Evolutionary conservation across 2,329 filamentous ascomycete species (phyloP), one percentile per base, ranked within the genome.

Genomic region (Monilinia fructigena): DNA sequence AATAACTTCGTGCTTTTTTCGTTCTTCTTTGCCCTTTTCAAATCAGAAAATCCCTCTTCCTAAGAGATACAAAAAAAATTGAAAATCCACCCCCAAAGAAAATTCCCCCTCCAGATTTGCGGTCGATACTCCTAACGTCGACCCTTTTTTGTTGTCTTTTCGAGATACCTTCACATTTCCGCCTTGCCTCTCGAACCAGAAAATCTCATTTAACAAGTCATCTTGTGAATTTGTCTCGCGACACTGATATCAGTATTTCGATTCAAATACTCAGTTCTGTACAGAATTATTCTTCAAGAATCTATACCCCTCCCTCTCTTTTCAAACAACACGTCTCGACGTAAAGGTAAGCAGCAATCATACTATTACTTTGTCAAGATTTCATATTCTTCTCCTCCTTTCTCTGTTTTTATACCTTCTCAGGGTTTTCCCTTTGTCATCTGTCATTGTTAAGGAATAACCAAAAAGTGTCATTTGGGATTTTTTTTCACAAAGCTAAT

Each of bases 11-110:
- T 76, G 66, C 73, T 74, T 74, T 70, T 77, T 75, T 75, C 74
- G 74, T 76, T 76, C 71, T 74, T 75, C 73, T 70, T 74, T 72
- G 68, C 75, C 73, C 69, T 71, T 71, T 73, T 72, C 64, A 68
- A 73, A 71, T 68, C 70, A 74, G 66, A 76, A 77, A 76, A 74
- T 64, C 69, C 72, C 63, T 65, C 63, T 65, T 74, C 71, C 63
- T 67, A 69, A 74, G 72, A 74, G 72, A 73, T 67, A 67, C 70
- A 77, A 77, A 77, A 77, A 77, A 77, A 76, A 68, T 77, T 76
- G 75, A 77, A 77, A 77, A 77, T 69, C 70, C 35, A 69, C 69
- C 67, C 75, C 74, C 73, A 72, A 72, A 70, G 62, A 47, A 47
- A 40, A 40, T 14, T 11, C 38, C 20, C 71, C 64, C 31, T 35